Base-by-base conservation (phyloP, 139 green algal species). In the Pleodorina starrii region DNA sequence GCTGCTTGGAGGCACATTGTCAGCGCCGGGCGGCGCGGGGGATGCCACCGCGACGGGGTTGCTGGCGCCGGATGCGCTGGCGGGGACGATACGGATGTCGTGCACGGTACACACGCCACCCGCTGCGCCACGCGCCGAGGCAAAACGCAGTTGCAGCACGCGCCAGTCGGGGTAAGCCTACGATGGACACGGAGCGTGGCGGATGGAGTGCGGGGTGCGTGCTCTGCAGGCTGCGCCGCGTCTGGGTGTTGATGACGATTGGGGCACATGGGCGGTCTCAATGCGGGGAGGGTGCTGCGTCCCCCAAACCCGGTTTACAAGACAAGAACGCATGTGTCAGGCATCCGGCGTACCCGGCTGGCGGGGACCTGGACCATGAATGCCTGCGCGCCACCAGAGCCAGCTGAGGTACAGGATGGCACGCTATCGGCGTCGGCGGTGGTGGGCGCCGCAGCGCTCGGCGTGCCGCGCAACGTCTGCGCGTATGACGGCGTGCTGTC, bases 81-180 rank as follows among this genome's bases (percentile, higher is more conserved):
- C 12, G 21, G 63, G 63, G 29, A 40, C 21, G 2, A 73, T 16
- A 11, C 32, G 63, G 21, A 85, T 57, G 21, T 40, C 54, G 35
- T 54, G 73, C 51, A 85, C 17, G 54, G 5, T 19, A 21, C 78
- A 85, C 17, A 42, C 21, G 50, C 76, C 50, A 1, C 72, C 42
- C 10, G 72, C 25, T 0, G 72, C 72, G 10, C 35, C 50, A 16
- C 76, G 25, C 1, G 78, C 54, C 1, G 78, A 85, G 0, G 38
- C 54, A 17, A 85, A 85, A 36, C 78, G 57, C 23, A 85, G 54
- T 51, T 85, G 54, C 17, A 85, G 51, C 36, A 85, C 51, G 12
- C 38, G 78, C 78, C 78, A 85, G 78, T 73, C 78, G 29, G 77
- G 77, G 35, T 84, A 71, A 21, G 48, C 77, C 77, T 84, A 79